A percentile compares a stretch with the other conserved stretches of the same genome.
These are phyloP conservation scores for Phytophthora lateralis DNA, from an alignment of 352 stramenopile genomes.

Conservation along the genomic window DNA sequence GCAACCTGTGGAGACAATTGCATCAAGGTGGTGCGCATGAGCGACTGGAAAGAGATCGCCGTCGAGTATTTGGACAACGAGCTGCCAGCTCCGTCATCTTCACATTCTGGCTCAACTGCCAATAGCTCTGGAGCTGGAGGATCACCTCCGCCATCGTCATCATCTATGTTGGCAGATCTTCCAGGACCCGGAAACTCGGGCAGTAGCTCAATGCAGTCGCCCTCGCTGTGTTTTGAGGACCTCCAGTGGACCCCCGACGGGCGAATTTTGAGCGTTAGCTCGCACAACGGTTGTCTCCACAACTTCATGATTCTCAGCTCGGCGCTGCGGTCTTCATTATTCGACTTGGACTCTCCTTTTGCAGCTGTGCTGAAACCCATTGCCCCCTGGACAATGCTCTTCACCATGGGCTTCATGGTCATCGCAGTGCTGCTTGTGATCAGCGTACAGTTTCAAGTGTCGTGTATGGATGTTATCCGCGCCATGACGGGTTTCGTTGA, in stretches of 20 bases:
- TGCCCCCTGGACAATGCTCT: conserved; percentile 61
- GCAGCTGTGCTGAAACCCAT: conserved; percentile 67
- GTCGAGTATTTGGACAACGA: conserved; percentile 79
- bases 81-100: conserved; percentile 21
- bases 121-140: conserved; percentile 11
- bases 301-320: conserved; percentile 89
- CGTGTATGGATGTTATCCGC: conserved; percentile 57
- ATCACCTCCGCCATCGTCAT: conserved; percentile 26
- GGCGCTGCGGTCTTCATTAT: conserved; percentile 60
- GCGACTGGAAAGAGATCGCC: conserved; percentile 87
- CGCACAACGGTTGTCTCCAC: conserved; percentile 84
- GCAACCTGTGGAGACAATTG: conserved; percentile 88
- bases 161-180: conserved; percentile 32
- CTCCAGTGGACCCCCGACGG: conserved; percentile 90
- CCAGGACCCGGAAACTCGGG: conserved; percentile 23
- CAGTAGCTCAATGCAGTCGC: conserved; percentile 31
- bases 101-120: conserved; percentile 1
- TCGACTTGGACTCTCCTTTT: conserved; percentile 64
- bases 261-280: conserved; percentile 90
- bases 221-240: conserved; percentile 65
- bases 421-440: conserved; percentile 48
- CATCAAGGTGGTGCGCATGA: conserved; percentile 93
- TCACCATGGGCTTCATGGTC: conserved; percentile 64
- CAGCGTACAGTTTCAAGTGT: conserved; percentile 57
- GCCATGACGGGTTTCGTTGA: conserved; percentile 73